A percentile compares a stretch with the other conserved stretches of the same genome.
Conservation (phyloP, 1,284 basidiomycete genomes). For the Gymnopus androsaceus region DNA sequence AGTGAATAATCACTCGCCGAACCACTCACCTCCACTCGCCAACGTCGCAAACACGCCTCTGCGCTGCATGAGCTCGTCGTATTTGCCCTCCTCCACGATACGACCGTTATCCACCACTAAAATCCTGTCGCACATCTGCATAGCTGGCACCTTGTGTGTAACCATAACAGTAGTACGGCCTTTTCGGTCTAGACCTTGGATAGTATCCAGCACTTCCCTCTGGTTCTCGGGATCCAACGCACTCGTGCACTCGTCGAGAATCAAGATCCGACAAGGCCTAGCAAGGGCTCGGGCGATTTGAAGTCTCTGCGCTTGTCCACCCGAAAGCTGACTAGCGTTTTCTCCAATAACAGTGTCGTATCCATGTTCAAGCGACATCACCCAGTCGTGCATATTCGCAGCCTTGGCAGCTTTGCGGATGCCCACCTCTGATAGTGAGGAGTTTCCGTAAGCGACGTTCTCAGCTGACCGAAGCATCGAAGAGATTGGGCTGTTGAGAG, state of each 20-base stretch:
- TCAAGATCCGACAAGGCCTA: conserved; percentile 60
- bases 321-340: conserved; percentile 86
- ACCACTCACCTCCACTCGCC: conserved; percentile 88
- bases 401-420: conserved; percentile 70
- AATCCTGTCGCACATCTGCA: conserved; percentile 91
- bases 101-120: conserved; percentile 78
- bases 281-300: conserved; percentile 90
- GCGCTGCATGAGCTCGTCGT: conserved; percentile 65
- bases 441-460: conserved; percentile 84
- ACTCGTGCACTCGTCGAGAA: conserved; percentile 93
- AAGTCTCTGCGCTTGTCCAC: conserved; percentile 92
- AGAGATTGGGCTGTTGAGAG: conserved; percentile 82
- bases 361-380: conserved; percentile 75
- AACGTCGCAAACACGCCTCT: conserved; percentile 82
- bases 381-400: conserved; percentile 88
- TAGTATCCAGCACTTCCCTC: conserved; percentile 74
- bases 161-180: conserved; percentile 63
- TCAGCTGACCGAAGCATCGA: conserved; percentile 83
- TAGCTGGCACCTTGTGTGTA: conserved; percentile 90
- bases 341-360: conserved; percentile 90
- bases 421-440: conserved; percentile 51
- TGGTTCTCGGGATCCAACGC: conserved; percentile 88
- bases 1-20: conserved; percentile 40
- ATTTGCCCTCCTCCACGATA: conserved; percentile 81
- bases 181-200: conserved; percentile 56